These are phyloP conservation scores for Aegilops longissima DNA, from an alignment of 176 grass and related monocot species.

Conservation along the genomic window DNA sequence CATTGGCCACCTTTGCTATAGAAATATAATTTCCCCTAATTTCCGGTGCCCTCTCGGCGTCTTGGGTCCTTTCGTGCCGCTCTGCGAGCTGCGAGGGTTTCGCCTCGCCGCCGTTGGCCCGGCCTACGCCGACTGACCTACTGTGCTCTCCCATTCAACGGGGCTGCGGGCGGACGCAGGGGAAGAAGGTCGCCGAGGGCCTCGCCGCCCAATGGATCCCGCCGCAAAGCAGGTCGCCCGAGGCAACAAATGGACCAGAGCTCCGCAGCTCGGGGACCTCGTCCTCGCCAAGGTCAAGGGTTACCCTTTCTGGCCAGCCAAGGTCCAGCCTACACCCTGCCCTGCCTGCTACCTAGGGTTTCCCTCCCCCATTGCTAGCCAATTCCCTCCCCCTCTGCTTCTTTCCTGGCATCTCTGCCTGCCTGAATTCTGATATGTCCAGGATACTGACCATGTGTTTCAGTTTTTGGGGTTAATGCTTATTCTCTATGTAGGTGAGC, in stretches of 20 bases:
- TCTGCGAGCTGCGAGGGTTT: not conserved
- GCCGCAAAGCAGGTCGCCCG: constrained; percentile 56
- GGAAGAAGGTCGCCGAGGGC: not conserved
- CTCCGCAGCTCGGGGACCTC: constrained; percentile 78
- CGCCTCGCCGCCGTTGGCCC: no score
- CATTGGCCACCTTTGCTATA: no score
- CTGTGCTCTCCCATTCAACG: not conserved
- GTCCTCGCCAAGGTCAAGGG: constrained; percentile 99
- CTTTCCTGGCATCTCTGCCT: not conserved
- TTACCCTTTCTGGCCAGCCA: constrained; percentile 86
- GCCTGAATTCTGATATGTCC: not conserved
- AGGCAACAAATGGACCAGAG: constrained; percentile 57
- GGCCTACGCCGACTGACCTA: no score
- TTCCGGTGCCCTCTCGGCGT: no score
- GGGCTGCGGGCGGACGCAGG: not conserved
- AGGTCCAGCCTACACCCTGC: constrained; percentile 36
- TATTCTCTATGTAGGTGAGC: constrained; percentile 63
- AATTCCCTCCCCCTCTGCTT: not conserved
- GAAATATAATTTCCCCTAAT: no score
- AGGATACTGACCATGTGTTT: not conserved
- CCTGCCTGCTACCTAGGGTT: constrained; percentile 14
- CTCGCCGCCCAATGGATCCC: constrained; percentile 56
- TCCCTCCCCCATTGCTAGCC: not conserved
- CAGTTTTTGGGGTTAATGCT: not conserved
- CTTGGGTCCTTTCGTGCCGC: not conserved